Conservation (phyloP, 169 alveolate species). For the Plasmodium malariae region DNA sequence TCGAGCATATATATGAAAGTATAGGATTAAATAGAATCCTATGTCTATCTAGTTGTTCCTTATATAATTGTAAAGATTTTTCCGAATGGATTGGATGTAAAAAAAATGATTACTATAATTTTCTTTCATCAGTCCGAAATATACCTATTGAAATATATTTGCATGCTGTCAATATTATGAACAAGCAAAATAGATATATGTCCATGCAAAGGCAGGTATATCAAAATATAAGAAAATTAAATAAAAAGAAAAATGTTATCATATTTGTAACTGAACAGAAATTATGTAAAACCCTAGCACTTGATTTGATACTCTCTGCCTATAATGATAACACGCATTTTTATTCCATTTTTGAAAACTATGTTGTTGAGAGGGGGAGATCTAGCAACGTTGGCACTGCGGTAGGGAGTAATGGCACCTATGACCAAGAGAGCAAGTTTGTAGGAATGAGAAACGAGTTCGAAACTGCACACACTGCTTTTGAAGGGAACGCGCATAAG, state of each 20-base stretch:
- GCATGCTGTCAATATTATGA: constrained; percentile 75
- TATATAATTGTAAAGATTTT: constrained; percentile 87
- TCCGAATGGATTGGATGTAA: constrained; percentile 93
- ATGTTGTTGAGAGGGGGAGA: too few species aligned
- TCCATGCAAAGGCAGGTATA: constrained; percentile 78
- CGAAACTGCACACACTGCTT: too few species aligned
- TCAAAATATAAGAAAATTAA: constrained; percentile 69
- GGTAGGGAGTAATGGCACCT: too few species aligned
- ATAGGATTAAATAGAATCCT: constrained; percentile 63
- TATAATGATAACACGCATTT: constrained; percentile 84
- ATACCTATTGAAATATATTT: constrained; percentile 85
- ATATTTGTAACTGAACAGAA: constrained; percentile 96
- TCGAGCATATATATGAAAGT: constrained; percentile 13
- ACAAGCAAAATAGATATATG: constrained; percentile 63
- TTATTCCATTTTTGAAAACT: constrained; percentile 18
- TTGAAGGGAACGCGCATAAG: too few species aligned
- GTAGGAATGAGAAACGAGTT: too few species aligned
- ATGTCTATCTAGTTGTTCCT: constrained; percentile 61
- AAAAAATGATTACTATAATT: constrained; percentile 82
- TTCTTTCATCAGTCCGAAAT: constrained; percentile 89
- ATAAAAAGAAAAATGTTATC: constrained; percentile 86
- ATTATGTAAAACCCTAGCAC: constrained; percentile 95
- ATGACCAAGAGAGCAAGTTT: too few species aligned
- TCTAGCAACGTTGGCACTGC: too few species aligned
- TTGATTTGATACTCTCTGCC: constrained; percentile 90